These are phyloP conservation scores for Hymenoscyphus albidus DNA, from an alignment of 2,329 filamentous ascomycete species.

Conservation along the genomic window DNA sequence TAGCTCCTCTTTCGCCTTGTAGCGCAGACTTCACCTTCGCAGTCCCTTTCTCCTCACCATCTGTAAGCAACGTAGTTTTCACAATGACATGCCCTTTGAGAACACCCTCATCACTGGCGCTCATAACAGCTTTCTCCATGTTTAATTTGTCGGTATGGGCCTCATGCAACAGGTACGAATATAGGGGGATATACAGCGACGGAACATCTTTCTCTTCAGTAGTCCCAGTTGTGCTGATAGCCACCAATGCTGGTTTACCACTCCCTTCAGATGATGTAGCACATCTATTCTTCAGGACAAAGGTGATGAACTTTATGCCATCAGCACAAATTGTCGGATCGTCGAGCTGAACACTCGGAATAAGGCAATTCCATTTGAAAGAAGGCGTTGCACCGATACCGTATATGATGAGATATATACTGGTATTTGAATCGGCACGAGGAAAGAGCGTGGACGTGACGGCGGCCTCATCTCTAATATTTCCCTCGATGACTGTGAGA, in stretches of 20 bases:
- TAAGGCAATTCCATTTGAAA: constrained; percentile 35
- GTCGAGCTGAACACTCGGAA: constrained; percentile 33
- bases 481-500: constrained; percentile 45
- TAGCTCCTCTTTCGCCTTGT: constrained; percentile 26
- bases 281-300: constrained; percentile 27
- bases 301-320: constrained; percentile 42
- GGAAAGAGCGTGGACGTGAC: constrained; percentile 38
- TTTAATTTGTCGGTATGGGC: constrained; percentile 47
- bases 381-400: constrained; percentile 41
- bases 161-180: constrained; percentile 39
- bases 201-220: constrained; percentile 42
- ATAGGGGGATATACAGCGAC: constrained; percentile 42
- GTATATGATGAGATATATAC: constrained; percentile 46
- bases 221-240: constrained; percentile 44
- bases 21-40: constrained; percentile 27
- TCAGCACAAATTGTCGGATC: constrained; percentile 48
- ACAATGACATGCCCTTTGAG: constrained; percentile 21
- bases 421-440: constrained; percentile 22
- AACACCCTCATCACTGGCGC: constrained; percentile 21
- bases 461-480: constrained; percentile 42
- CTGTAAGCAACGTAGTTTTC: constrained; percentile 32
- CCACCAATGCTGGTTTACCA: constrained; percentile 37
- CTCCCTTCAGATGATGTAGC: background rate
- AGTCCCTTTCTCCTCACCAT: constrained; percentile 28
- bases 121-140: constrained; percentile 42